phyloP scores from a whole-genome alignment of 768 basidiomycete species.

The Phanerochaete sordida region DNA sequence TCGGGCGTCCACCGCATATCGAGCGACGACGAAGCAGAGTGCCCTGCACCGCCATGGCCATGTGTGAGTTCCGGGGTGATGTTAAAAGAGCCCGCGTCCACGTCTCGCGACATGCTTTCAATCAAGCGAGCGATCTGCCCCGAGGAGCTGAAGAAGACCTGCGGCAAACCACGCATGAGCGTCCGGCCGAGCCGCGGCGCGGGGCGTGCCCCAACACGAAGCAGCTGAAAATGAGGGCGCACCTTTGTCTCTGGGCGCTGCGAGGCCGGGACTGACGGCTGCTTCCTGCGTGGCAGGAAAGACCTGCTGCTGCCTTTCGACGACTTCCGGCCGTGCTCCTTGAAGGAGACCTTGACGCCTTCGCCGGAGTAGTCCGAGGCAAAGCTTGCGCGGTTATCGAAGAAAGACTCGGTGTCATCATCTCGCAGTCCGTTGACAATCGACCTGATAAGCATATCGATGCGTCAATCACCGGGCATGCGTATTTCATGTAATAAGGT shows the following conservation, averaged over 20 bases:
- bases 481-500: slow-evolving; percentile 9
- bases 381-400: slow-evolving; percentile 67
- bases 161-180: not conserved
- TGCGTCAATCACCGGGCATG: not conserved
- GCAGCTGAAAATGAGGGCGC: slow-evolving; percentile 21
- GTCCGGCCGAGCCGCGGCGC: slow-evolving; percentile 14
- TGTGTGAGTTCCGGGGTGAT: slow-evolving; percentile 43
- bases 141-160: slow-evolving; percentile 76
- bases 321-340: slow-evolving; percentile 64
- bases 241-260: slow-evolving; percentile 84
- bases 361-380: slow-evolving; percentile 73
- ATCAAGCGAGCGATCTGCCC: slow-evolving; percentile 82
- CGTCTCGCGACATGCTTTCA: slow-evolving; percentile 75
- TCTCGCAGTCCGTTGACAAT: slow-evolving; percentile 83
- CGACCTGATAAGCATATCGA: slow-evolving; percentile 45
- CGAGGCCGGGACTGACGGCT: slow-evolving; percentile 31
- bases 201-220: slow-evolving; percentile 22
- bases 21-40: slow-evolving; percentile 59
- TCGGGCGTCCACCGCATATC: slow-evolving; percentile 72
- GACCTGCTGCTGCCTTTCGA: slow-evolving; percentile 65
- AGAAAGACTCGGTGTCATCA: slow-evolving; percentile 66
- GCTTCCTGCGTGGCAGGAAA: slow-evolving; percentile 58
- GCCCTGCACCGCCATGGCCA: slow-evolving; percentile 17
- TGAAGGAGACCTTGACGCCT: slow-evolving; percentile 69
- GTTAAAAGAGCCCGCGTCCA: slow-evolving; percentile 84